Evolutionary conservation across 208 protist species (phyloP), one percentile per base, ranked within the genome.

Genomic region (Trypanosoma vivax): DNA sequence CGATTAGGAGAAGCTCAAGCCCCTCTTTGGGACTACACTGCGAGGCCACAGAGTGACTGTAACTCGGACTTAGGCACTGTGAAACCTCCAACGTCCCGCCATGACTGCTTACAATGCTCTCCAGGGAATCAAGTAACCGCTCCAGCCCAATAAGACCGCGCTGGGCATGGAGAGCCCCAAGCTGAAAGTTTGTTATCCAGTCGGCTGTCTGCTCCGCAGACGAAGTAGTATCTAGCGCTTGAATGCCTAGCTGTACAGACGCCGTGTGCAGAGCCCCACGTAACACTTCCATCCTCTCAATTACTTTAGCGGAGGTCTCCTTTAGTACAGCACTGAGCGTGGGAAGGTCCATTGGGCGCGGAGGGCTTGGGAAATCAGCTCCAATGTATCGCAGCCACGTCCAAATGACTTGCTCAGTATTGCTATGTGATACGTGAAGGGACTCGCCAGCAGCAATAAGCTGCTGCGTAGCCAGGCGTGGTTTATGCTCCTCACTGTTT

Each of bases 81-180:
- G 39, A 14, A 11, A 73, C 50, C 23, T 73, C 57, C 10, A 81
- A 60, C 5, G 51, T 43, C 0, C 79, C 74, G 21, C 79, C 74
- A 28, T 82, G 63, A 34, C 45, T 49, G 14, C 68, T 60, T 0
- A 86, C 60, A 2, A 74, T 7, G 13, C 51, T 46, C 27, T 61
- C 67, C 7, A 88, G 33, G 1, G 71, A 51, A 53, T 83, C 71
- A 33, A 83, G 60, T 33, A 79, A 25, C 29, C 35, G 33, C 42
- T 53, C 35, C 38, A 43, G 13, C 28, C 50, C 18, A 33, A 60
- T 52, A 27, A 18, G 13, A 39, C 35, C 2, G 33, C 51, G 25
- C 35, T 50, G 29, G 50, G 58, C 9, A 38, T 37, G 25, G 3
- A 35, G 42, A 6, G 39, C 45, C 47, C 48, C 34, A 14, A 31